Percentiles rank a stretch among this genome's conserved stretches.
Conservation (phyloP, 805 yeast species). For the Candida ponderosae region DNA sequence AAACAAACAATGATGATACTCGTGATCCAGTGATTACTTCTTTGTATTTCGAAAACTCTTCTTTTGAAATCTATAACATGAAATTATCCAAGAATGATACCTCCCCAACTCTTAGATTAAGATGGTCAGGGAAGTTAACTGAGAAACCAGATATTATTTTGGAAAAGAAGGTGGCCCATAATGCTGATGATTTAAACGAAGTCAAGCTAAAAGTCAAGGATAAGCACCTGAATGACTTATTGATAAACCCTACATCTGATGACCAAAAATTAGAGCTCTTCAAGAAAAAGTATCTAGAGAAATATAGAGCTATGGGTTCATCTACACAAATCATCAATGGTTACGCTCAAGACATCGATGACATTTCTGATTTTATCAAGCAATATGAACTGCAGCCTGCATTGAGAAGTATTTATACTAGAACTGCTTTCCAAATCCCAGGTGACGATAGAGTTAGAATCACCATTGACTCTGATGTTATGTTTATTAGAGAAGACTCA, state of each 20-base stretch:
- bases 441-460: constrained; percentile 92
- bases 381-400: constrained; percentile 74
- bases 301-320: constrained; percentile 56
- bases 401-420: constrained; percentile 75
- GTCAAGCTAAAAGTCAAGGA: constrained; percentile 67
- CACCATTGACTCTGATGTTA: constrained; percentile 81
- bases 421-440: constrained; percentile 97
- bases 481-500: constrained; percentile 85
- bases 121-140: constrained; percentile 83
- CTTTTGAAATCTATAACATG: constrained; percentile 80
- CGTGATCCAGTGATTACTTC: constrained; percentile 82
- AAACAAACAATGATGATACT: constrained; percentile 26
- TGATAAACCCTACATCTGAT: constrained; percentile 41
- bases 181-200: constrained; percentile 43
- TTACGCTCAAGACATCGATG: constrained; percentile 46
- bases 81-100: constrained; percentile 64
- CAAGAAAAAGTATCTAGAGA: constrained; percentile 46
- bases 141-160: constrained; percentile 73
- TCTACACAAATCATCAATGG: constrained; percentile 43
- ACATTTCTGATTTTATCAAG: constrained; percentile 53
- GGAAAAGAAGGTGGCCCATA: constrained; percentile 72
- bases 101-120: constrained; percentile 71
- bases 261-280: constrained; percentile 15
- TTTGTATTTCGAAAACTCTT: constrained; percentile 77
- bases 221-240: constrained; percentile 70